A percentile compares a stretch with the other conserved stretches of the same genome.
Conservation (phyloP, 441 rosid genomes). For the Sinapis alba region DNA sequence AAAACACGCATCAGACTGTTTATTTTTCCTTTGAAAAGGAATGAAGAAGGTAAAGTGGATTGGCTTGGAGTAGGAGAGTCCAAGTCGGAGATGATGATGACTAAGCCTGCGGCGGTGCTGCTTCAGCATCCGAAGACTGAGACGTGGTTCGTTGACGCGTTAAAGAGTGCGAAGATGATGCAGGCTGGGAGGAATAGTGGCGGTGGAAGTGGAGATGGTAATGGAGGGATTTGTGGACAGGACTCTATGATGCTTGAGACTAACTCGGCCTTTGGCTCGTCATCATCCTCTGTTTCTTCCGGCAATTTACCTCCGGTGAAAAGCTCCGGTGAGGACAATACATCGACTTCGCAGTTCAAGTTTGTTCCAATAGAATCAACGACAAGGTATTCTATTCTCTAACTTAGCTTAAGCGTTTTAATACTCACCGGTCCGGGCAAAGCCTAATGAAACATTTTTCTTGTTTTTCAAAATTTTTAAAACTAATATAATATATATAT, state of each 20-base stretch:
- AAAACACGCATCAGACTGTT: constrained; percentile 65
- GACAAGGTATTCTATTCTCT: constrained; percentile 43
- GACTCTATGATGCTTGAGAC: constrained; percentile 74
- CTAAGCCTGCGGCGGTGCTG: constrained; percentile 29
- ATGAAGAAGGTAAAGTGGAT: not conserved
- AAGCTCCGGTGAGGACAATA: constrained; percentile 47
- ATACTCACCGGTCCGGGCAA: not conserved
- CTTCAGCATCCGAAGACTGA: constrained; percentile 72
- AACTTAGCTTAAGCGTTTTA: not conserved
- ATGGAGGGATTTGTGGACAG: constrained; percentile 44
- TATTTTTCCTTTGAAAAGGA: constrained; percentile 44
- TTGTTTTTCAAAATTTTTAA: not conserved
- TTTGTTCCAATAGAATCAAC: constrained; percentile 44
- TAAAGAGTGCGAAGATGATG: constrained; percentile 62
- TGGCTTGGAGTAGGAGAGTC: constrained; percentile 34
- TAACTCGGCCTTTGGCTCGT: constrained; percentile 70
- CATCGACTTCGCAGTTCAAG: constrained; percentile 29
- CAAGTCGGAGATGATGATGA: constrained; percentile 20
- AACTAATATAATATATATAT: too few species aligned
- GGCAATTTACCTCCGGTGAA: constrained; percentile 58
- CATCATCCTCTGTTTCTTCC: constrained; percentile 66
- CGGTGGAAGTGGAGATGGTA: constrained; percentile 32
- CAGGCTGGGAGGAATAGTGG: constrained; percentile 38
- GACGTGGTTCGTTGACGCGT: constrained; percentile 75
- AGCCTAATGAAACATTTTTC: not conserved